A percentile compares a stretch with the other conserved stretches of the same genome.
Evolutionary conservation across 2,329 filamentous ascomycete species (phyloP).

Genomic region (Dendryphion nanum): DNA sequence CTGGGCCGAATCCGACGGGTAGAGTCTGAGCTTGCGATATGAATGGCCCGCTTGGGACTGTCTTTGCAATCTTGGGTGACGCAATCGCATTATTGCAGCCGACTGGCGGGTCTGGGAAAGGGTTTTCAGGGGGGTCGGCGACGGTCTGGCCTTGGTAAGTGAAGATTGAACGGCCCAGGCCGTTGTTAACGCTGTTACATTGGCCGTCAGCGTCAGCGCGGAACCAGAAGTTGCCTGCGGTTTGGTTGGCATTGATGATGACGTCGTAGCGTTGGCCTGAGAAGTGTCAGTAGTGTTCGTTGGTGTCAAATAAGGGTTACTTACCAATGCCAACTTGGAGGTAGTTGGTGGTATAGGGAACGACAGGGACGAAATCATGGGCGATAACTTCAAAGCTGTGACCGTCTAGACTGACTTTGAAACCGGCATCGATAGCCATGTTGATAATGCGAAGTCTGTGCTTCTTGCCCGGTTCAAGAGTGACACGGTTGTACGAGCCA

Average conservation of each 20-base stretch:
- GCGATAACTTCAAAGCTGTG: conserved; percentile 33
- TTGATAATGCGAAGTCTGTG: conserved; percentile 62
- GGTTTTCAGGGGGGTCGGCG: conserved; percentile 33
- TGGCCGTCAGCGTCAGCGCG: conserved; percentile 22
- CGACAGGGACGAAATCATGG: conserved; percentile 30
- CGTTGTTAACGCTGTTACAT: conserved; percentile 21
- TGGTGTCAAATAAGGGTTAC: conserved; percentile 10
- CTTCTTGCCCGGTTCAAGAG: conserved; percentile 42
- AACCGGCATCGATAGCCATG: conserved; percentile 30
- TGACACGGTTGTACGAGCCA: conserved; percentile 29
- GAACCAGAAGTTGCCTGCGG: conserved; percentile 33
- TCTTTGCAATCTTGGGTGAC: conserved; percentile 35
- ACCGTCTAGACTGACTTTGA: conserved; percentile 28
- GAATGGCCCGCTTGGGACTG: conserved; percentile 30
- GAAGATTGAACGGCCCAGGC: conserved; percentile 38
- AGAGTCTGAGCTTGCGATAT: conserved; percentile 22
- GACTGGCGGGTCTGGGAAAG: conserved; percentile 20
- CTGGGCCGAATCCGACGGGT: conserved; percentile 29
- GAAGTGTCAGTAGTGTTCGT: conserved; percentile 5
- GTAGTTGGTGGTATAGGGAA: conserved; percentile 35
- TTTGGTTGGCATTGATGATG: conserved; percentile 33
- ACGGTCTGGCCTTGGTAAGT: conserved; percentile 36
- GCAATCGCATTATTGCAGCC: conserved; percentile 37
- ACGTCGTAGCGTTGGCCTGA: conserved; percentile 37
- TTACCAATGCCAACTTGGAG: conserved; percentile 39